Evolutionary conservation across 306 rosid genomes (phyloP), one percentile per base, ranked within the genome.

Genomic region (Inga leiocalycina): DNA sequence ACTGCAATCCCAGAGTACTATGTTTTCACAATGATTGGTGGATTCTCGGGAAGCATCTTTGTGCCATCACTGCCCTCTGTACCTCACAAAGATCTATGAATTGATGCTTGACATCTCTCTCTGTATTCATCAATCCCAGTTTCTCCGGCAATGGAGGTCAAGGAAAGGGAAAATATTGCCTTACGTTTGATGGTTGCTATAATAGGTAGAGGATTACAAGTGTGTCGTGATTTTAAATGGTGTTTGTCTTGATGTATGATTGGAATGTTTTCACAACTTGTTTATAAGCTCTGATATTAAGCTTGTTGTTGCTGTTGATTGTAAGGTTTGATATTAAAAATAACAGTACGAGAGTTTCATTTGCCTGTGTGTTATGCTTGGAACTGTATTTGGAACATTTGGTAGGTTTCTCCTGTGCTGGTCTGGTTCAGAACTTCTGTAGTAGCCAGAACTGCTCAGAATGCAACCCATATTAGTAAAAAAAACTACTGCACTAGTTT

Each of bases 1-100:
- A 80, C 83, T 96, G 89, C 98, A 96, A 85, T 94, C 97, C 59
- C 92, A 91, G 86, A 87, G 85, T 70, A 75, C 86, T 2, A 46
- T 81, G 68, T 76, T 67, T 81, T 81, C 84, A 76, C 80, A 68
- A 44, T 88, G 76, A 79, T 82, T 61, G 78, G 65, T 82, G 34
- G 37, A n/a, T 81, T 79, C 78, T 48, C 74, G 75, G 84, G 76
- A 78, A 73, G 64, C 46, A 57, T 79, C 6, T 61, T 37, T 77
- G 69, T 35, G 66, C 45, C 49, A 86, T 80, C 81, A 89, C 84
- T 81, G 75, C 79, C 82, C 39, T 20, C 59, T 27, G 85, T 8
- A 74, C 80, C 86, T 65, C 65, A 7, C 59, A 15, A 17, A 52
- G 70, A 64, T 30, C 67, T 27, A 3, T 24, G 67, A 22, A 61